Evolutionary conservation across 1,139 yeast genomes (phyloP).

Genomic region (Hansenula lynferdii): DNA sequence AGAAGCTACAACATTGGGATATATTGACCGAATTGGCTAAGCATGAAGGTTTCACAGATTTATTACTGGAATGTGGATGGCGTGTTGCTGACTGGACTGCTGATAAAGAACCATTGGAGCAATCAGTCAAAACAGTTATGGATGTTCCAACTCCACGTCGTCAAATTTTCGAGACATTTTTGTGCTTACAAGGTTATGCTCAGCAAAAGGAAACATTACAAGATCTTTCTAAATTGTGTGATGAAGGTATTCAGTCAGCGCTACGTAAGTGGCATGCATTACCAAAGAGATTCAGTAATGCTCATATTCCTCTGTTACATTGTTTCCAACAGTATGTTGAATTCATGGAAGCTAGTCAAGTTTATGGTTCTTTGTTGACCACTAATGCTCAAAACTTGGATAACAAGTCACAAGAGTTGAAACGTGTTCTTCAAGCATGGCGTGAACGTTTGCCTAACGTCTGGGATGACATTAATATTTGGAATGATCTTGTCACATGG

Average conservation of each 20-base stretch:
- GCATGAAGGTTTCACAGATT: constrained; percentile 95
- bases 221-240: constrained; percentile 82
- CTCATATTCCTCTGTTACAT: constrained; percentile 87
- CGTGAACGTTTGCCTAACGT: constrained; percentile 92
- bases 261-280: constrained; percentile 91
- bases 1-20: constrained; percentile 98
- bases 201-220: constrained; percentile 79
- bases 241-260: constrained; percentile 94
- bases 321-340: constrained; percentile 97
- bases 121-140: constrained; percentile 92
- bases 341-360: constrained; percentile 95
- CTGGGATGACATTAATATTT: constrained; percentile 96
- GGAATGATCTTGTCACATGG: constrained; percentile 99
- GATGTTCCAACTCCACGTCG: constrained; percentile 98
- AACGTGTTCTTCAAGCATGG: constrained; percentile 96
- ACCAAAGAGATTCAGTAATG: constrained; percentile 73
- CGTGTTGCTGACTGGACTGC: constrained; percentile 98
- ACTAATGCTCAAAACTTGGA: constrained; percentile 93
- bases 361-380: constrained; percentile 81
- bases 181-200: constrained; percentile 89
- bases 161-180: constrained; percentile 90
- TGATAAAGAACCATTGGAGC: constrained; percentile 91
- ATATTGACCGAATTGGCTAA: constrained; percentile 93
- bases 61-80: constrained; percentile 97
- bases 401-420: constrained; percentile 87